Percentiles rank a stretch among this genome's conserved stretches.
Conservation (phyloP, 192 early-diverging fungal species). For the Gaertneriomyces sp. region DNA sequence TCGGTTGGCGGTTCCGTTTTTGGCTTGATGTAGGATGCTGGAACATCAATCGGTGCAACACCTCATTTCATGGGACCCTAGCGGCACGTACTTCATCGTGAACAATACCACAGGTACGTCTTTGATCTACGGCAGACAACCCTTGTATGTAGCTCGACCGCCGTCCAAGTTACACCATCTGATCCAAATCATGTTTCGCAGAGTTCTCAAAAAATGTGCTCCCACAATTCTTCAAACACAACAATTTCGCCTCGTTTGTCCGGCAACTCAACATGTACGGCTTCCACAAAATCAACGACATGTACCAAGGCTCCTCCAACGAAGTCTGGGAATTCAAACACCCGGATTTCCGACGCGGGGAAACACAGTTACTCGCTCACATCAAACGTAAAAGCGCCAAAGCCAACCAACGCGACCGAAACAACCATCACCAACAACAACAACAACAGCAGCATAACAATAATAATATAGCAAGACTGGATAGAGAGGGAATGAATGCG, state of each 20-base stretch:
- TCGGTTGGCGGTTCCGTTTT: neutral
- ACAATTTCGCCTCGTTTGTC: slow-evolving; percentile 47
- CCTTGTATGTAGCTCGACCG: no score
- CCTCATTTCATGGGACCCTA: slow-evolving; percentile 38
- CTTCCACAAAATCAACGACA: slow-evolving; percentile 55
- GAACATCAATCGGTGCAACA: slow-evolving; percentile 30
- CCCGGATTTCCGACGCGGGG: slow-evolving; percentile 37
- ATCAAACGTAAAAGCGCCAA: slow-evolving; percentile 44
- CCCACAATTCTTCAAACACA: slow-evolving; percentile 47
- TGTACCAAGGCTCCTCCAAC: slow-evolving; percentile 31
- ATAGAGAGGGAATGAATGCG: neutral
- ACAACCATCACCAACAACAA: slow-evolving; percentile 9
- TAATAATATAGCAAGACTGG: neutral
- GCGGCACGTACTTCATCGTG: slow-evolving; percentile 42
- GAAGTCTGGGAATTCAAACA: slow-evolving; percentile 47
- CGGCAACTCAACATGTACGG: slow-evolving; percentile 50
- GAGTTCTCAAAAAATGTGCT: slow-evolving; percentile 43
- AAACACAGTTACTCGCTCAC: slow-evolving; percentile 28
- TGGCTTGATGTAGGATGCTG: slow-evolving; percentile 28
- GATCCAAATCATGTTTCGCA: neutral
- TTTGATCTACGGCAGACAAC: neutral
- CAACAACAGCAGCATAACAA: neutral
- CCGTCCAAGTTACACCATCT: no score
- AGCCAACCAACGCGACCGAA: neutral
- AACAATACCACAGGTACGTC: slow-evolving; percentile 33